phyloP scores from a whole-genome alignment of 2,329 filamentous ascomycete species.

The Colletotrichum caudatum region DNA sequence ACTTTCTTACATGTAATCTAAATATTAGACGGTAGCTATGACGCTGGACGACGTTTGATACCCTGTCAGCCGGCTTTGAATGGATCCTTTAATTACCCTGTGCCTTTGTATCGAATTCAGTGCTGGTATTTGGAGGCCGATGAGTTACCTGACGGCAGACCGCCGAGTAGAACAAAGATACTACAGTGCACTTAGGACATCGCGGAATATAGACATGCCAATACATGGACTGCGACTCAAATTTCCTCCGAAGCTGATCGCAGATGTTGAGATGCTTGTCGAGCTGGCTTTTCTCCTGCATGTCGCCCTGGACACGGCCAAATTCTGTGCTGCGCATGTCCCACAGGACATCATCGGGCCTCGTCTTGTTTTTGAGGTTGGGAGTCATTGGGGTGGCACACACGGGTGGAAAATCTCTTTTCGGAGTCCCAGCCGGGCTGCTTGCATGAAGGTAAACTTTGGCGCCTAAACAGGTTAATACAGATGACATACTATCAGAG shows the following conservation, averaged over 20 bases:
- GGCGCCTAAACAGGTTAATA: too few species aligned
- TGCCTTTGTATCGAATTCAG: too few species aligned
- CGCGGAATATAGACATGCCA: background rate
- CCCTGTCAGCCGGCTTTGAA: slow-evolving; percentile 36
- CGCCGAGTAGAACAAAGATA: background rate
- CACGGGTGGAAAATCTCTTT: background rate
- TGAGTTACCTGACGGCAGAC: background rate
- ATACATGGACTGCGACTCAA: background rate
- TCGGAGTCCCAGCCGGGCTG: background rate
- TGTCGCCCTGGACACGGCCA: too few species aligned
- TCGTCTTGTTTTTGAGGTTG: background rate
- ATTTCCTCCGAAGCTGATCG: background rate
- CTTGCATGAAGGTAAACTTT: too few species aligned
- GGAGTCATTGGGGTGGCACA: background rate
- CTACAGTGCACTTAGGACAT: background rate
- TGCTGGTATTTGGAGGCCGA: background rate
- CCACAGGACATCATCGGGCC: too few species aligned
- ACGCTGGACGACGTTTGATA: slow-evolving; percentile 40
- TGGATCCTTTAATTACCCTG: slow-evolving; percentile 28
- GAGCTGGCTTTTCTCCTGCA: background rate
- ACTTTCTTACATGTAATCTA: slow-evolving; percentile 39
- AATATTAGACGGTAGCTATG: slow-evolving; percentile 37
- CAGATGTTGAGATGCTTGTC: background rate
- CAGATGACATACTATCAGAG: too few species aligned
- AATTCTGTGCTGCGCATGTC: too few species aligned